Conservation (phyloP, 2,329 filamentous ascomycete species). For the Pezicula carpinea region DNA sequence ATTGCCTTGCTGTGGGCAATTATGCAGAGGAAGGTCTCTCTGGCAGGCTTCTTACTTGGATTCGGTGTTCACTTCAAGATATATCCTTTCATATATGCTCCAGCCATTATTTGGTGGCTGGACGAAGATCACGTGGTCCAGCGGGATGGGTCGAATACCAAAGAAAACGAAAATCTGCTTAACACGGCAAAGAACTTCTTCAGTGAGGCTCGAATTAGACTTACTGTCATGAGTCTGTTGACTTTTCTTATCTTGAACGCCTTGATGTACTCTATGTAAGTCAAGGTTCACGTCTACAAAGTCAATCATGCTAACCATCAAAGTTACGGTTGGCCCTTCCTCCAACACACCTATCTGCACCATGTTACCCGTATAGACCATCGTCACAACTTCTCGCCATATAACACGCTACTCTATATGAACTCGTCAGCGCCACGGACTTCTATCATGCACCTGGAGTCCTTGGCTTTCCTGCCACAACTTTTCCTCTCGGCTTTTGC, state of each 20-base stretch:
- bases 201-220: constrained; percentile 48
- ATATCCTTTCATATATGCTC: constrained; percentile 94
- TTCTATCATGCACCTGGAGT: constrained; percentile 53
- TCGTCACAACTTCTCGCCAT: constrained; percentile 96
- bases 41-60: constrained; percentile 75
- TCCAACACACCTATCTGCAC: constrained; percentile 88
- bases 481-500: constrained; percentile 72
- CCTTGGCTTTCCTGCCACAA: constrained; percentile 85
- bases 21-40: constrained; percentile 50
- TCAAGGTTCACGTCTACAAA: constrained; percentile 12
- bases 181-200: constrained; percentile 37
- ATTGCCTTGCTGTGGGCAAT: constrained; percentile 81
- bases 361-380: constrained; percentile 92
- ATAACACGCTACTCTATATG: constrained; percentile 87
- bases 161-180: constrained; percentile 21
- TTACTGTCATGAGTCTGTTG: constrained; percentile 60
- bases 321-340: constrained; percentile 75
- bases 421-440: constrained; percentile 57
- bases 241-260: constrained; percentile 73
- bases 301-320: constrained; percentile 1
- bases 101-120: constrained; percentile 77
- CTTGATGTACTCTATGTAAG: constrained; percentile 72
- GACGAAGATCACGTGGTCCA: constrained; percentile 46
- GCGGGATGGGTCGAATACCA: constrained; percentile 4
- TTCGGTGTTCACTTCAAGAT: constrained; percentile 96